Evolutionary conservation across 495 filamentous ascomycete genomes (phyloP).

Genomic region (Hypoxylon perforatum): DNA sequence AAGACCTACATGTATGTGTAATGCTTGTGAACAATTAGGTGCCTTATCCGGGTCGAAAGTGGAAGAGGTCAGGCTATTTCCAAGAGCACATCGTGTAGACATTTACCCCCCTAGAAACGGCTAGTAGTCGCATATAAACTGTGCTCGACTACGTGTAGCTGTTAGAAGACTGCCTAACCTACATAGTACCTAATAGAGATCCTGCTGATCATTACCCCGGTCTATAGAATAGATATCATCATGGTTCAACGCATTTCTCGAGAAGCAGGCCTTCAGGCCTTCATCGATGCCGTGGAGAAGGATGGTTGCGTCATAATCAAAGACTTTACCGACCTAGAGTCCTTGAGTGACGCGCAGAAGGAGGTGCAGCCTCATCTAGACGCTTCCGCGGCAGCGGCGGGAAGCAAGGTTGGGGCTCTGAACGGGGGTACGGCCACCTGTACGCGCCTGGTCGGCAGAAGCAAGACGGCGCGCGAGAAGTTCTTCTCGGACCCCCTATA

Average conservation of each 20-base stretch:
- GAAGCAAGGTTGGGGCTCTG: neutral
- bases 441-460: constrained; percentile 28
- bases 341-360: constrained; percentile 27
- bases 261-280: constrained; percentile 4
- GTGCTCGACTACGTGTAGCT: too few relatives aligned
- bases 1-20: too few relatives aligned
- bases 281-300: constrained; percentile 28
- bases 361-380: constrained; percentile 35
- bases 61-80: too few relatives aligned
- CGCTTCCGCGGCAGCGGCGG: neutral
- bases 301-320: constrained; percentile 42
- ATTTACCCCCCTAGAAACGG: too few relatives aligned
- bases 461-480: constrained; percentile 38
- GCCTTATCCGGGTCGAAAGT: too few relatives aligned
- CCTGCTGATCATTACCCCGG: too few relatives aligned
- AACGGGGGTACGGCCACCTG: constrained; percentile 15
- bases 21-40: too few relatives aligned
- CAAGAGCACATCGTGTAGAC: too few relatives aligned
- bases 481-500: constrained; percentile 34
- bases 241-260: constrained; percentile 7
- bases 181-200: too few relatives aligned
- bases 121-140: too few relatives aligned
- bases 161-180: too few relatives aligned
- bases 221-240: neutral
- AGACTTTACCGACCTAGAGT: constrained; percentile 32